Evolutionary conservation across 73 alveolate genomes (phyloP), one percentile per base, ranked within the genome.

Genomic region (Stentor coeruleus): DNA sequence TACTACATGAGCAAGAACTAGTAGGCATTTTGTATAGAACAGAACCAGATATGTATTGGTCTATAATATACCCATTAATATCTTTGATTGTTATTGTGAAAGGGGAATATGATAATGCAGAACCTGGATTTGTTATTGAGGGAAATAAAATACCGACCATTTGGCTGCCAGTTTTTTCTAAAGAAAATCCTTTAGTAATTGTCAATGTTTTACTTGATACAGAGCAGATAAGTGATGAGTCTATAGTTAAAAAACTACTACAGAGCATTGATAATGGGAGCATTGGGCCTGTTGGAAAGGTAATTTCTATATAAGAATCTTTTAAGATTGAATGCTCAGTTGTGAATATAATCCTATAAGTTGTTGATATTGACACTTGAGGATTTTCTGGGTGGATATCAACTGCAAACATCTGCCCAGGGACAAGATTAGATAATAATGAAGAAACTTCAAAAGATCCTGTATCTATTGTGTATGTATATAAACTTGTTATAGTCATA

Each of bases 341-440:
- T 31, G 79, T 66, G 33, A 66, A 66, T 28, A 66, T 33, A 20
- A 66, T 33, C 39, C 79, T 66, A 66, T 66, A 66, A 66, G 41
- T 66, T 26, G 42, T 66, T 1, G 49, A 28, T 1, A 2, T 31
- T 0, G 79, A 66, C n/a, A 66, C 79, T 0, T 37, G n/a, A 1
- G 79, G 79, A 33, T 66, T 40, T 26, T 28, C 37, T 28, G 79
- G 79, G 41, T 66, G 79, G n/a, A 66, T 66, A 20, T 66, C 79
- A 66, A 33, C 14, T 28, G n/a, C 33, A 66, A 20, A 20, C 2
- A 66, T 20, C n/a, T 31, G n/a, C 2, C 79, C 79, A 0, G 79
- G 79, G 2, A 33, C 39, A 0, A 66, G 39, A 20, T 37, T 26
- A 31, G 40, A 20, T 26, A 66, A 26, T 33, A 66, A 14, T 20